phyloP scores from a whole-genome alignment of 108 stramenopile genomes.

The Pseudonitzschia multiseries region DNA sequence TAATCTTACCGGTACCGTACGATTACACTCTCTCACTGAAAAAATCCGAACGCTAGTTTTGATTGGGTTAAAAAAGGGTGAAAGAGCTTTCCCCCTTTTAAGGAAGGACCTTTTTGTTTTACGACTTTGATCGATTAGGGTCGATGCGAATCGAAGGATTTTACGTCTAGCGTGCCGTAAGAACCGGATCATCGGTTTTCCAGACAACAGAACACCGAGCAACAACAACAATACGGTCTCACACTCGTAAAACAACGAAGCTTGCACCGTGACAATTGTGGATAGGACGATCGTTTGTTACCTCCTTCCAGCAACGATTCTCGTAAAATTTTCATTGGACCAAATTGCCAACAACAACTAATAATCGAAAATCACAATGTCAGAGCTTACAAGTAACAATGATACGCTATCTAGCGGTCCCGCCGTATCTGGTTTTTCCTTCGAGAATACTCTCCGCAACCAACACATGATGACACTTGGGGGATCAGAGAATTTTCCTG shows the following conservation, averaged over 20 bases:
- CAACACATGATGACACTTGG: conserved; percentile 24
- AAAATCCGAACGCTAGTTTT: too few species aligned
- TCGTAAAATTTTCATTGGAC: background rate
- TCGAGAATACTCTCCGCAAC: conserved; percentile 50
- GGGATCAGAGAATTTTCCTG: conserved; percentile 54
- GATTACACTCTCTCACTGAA: too few species aligned
- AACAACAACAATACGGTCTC: background rate
- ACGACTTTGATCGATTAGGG: conserved; percentile 2
- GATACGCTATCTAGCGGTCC: conserved; percentile 49
- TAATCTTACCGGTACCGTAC: too few species aligned
- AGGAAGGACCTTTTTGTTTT: background rate
- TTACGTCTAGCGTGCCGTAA: background rate
- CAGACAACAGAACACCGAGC: background rate
- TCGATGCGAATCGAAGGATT: conserved; percentile 17
- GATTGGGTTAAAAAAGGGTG: too few species aligned
- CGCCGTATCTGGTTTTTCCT: conserved; percentile 41
- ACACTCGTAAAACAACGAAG: background rate
- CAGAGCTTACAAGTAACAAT: conserved; percentile 54
- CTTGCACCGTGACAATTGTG: background rate
- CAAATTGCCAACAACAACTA: background rate
- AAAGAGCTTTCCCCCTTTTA: too few species aligned
- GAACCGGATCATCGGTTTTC: too few species aligned
- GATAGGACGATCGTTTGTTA: background rate
- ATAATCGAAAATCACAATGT: background rate
- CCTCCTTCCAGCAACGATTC: background rate